phyloP scores from a whole-genome alignment of 116 monocot species.

The Posidonia oceanica region DNA sequence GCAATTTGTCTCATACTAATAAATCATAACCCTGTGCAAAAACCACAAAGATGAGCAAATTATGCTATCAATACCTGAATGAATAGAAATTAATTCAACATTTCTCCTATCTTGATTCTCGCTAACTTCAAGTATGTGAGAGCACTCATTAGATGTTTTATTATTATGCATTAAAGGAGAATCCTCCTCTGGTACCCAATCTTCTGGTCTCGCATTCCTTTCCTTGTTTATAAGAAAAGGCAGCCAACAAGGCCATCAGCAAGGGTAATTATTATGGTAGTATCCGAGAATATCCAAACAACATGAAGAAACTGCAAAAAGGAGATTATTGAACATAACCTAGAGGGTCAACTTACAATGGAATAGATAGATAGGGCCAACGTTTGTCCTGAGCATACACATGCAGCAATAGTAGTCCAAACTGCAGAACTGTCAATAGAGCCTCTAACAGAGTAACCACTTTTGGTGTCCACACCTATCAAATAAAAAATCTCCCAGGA shows the following conservation, averaged over 20 bases:
- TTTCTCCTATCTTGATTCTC: conserved; percentile 17
- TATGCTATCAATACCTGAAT: conserved; percentile 5
- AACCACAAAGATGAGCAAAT: no score
- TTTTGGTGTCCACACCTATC: conserved; percentile 75
- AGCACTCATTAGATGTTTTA: conserved; percentile 10
- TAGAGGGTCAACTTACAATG: conserved; percentile 28
- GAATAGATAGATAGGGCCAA: conserved; percentile 62
- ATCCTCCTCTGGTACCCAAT: conserved; percentile 54
- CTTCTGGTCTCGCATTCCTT: conserved; percentile 64
- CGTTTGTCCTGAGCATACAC: conserved; percentile 82
- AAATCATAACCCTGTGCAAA: no score
- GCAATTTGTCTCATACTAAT: no score
- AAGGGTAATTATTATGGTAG: no score
- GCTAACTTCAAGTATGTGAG: conserved; percentile 18
- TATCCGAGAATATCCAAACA: no score
- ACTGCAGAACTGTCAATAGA: conserved; percentile 64
- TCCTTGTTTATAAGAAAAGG: conserved; percentile 16
- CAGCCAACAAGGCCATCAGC: background rate
- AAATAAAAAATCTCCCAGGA: background rate
- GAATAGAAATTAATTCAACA: conserved; percentile 71
- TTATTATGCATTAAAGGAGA: conserved; percentile 3
- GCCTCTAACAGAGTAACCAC: conserved; percentile 67
- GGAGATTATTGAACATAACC: background rate
- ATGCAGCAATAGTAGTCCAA: conserved; percentile 63
- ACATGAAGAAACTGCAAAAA: no score